Conservation (phyloP, 2,329 filamentous ascomycete species). For the Dichotomopilus funicola region DNA sequence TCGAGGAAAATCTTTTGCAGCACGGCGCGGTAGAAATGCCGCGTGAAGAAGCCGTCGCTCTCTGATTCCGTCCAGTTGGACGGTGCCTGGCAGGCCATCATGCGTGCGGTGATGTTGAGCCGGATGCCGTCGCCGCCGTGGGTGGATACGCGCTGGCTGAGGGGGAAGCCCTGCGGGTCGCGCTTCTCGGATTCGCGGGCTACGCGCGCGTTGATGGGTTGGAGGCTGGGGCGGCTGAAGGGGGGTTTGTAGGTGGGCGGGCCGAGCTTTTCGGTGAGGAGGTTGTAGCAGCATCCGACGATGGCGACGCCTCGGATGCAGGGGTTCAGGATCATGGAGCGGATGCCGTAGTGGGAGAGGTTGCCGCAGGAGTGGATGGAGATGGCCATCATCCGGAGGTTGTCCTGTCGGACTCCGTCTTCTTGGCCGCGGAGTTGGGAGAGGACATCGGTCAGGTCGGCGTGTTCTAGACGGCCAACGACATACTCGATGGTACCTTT, state of each 20-base stretch:
- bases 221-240: constrained; percentile 61
- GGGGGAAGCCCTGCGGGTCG: constrained; percentile 89
- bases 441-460: constrained; percentile 64
- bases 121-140: constrained; percentile 60
- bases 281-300: constrained; percentile 97
- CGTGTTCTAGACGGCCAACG: constrained; percentile 65
- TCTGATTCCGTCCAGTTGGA: constrained; percentile 81
- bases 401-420: constrained; percentile 28
- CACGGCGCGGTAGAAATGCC: constrained; percentile 87
- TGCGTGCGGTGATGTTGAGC: constrained; percentile 90
- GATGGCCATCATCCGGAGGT: constrained; percentile 68
- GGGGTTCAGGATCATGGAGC: constrained; percentile 77
- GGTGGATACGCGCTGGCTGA: constrained; percentile 65
- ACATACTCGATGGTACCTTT: constrained; percentile 72
- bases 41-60: constrained; percentile 80
- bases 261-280: constrained; percentile 82
- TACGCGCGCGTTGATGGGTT: constrained; percentile 63
- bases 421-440: constrained; percentile 48
- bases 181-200: constrained; percentile 61
- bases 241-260: constrained; percentile 82
- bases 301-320: constrained; percentile 86
- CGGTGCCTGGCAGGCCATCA: constrained; percentile 97
- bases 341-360: constrained; percentile 88
- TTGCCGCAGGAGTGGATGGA: constrained; percentile 98
- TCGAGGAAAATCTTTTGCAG: constrained; percentile 92